phyloP scores from a whole-genome alignment of 306 rosid species.

The Leucaena leucocephala region DNA sequence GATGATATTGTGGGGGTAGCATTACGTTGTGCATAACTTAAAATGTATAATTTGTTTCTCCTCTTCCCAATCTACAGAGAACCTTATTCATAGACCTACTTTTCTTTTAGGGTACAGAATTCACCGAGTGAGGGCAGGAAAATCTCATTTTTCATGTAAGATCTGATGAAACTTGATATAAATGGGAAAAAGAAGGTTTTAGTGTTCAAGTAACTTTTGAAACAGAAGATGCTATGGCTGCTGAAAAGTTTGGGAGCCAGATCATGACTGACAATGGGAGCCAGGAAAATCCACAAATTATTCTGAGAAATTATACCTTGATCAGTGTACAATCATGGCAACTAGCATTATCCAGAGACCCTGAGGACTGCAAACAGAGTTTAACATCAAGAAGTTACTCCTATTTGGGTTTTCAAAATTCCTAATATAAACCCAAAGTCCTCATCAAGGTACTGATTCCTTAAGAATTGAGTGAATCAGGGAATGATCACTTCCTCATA shows the following conservation, averaged over 20 bases:
- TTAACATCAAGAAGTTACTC: conserved; percentile 40
- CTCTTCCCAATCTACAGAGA: neutral
- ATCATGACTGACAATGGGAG: conserved; percentile 20
- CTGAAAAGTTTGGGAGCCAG: conserved; percentile 2
- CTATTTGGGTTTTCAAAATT: conserved; percentile 33
- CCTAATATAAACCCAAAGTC: conserved; percentile 33
- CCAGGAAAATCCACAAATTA: conserved; percentile 26
- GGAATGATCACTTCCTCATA: conserved; percentile 14
- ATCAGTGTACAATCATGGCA: conserved; percentile 68
- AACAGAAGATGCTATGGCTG: conserved; percentile 6
- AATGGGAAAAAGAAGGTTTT: neutral
- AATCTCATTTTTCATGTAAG: too few species aligned
- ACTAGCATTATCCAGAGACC: conserved; percentile 79
- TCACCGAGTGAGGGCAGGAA: too few species aligned
- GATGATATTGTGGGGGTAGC: conserved; percentile 21
- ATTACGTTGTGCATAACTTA: conserved; percentile 4
- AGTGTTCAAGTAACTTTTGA: neutral
- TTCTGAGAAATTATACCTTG: conserved; percentile 56
- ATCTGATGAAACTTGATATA: neutral
- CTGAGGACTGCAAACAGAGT: conserved; percentile 49
- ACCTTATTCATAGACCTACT: neutral
- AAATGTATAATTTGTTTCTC: neutral
- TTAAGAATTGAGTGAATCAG: conserved; percentile 27
- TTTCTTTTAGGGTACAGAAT: too few species aligned
- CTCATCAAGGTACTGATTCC: conserved; percentile 19